Evolutionary conservation across 805 yeast genomes (phyloP).

Genomic region (Yarrowia osloensis): DNA sequence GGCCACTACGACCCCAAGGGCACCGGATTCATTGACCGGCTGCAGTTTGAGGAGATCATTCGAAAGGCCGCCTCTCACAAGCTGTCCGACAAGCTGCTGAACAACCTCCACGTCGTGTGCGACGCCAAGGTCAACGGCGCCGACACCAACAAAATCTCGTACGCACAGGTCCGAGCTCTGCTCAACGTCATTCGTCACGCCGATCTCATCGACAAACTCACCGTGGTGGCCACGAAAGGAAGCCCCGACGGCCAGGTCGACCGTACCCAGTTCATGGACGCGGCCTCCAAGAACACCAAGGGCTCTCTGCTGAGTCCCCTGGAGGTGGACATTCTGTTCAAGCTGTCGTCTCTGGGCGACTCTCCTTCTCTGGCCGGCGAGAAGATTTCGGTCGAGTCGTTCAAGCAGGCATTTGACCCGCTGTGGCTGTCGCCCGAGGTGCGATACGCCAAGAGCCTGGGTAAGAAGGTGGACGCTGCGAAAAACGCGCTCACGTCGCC

Average conservation of each 20-base stretch:
- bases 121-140: constrained; percentile 38
- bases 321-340: constrained; percentile 49
- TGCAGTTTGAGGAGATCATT: constrained; percentile 46
- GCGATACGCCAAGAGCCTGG: constrained; percentile 41
- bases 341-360: constrained; percentile 42
- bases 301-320: constrained; percentile 48
- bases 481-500: constrained; percentile 45
- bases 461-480: constrained; percentile 45
- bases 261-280: constrained; percentile 44
- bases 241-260: constrained; percentile 45
- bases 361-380: constrained; percentile 39
- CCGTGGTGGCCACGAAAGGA: constrained; percentile 41
- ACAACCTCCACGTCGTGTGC: constrained; percentile 45
- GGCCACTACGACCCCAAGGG: constrained; percentile 43
- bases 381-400: constrained; percentile 43
- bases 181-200: constrained; percentile 47
- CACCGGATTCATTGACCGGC: constrained; percentile 47
- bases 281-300: constrained; percentile 46
- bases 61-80: constrained; percentile 46
- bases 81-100: constrained; percentile 46
- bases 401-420: constrained; percentile 48
- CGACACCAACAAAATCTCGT: constrained; percentile 43
- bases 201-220: constrained; percentile 47
- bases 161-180: constrained; percentile 49
- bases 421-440: constrained; percentile 46